Evolutionary conservation across 2,329 filamentous ascomycete species (phyloP).

Genomic region (Hymenoscyphus scutula): DNA sequence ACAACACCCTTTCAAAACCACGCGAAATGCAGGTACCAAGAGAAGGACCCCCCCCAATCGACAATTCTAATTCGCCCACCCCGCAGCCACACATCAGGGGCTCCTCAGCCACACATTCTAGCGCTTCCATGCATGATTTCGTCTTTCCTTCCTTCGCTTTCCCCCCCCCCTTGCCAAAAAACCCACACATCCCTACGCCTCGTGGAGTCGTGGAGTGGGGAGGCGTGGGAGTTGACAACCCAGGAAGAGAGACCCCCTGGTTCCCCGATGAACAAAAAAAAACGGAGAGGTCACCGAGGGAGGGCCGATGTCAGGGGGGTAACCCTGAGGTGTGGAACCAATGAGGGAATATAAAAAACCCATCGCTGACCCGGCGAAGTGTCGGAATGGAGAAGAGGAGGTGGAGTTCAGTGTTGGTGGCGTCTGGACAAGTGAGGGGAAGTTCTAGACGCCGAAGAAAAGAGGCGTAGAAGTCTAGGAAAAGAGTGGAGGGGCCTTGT

Average conservation of each 20-base stretch:
- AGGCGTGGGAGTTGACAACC: background rate
- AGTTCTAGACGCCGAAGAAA: background rate
- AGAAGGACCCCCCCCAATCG: background rate
- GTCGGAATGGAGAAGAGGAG: background rate
- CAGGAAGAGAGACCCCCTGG: background rate
- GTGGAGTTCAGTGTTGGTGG: too few relatives aligned
- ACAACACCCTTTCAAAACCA: background rate
- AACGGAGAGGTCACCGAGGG: background rate
- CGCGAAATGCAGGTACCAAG: background rate
- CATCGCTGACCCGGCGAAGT: background rate
- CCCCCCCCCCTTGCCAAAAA: too few relatives aligned
- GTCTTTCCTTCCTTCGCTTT: background rate
- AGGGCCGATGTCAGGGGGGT: background rate
- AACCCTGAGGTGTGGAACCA: too few relatives aligned
- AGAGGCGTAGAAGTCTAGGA: background rate
- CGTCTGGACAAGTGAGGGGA: constrained; percentile 1
- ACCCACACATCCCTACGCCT: background rate
- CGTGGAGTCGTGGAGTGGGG: background rate
- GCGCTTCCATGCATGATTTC: background rate
- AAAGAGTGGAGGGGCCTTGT: too few relatives aligned
- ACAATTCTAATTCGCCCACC: background rate
- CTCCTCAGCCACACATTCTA: background rate
- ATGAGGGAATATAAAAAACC: too few relatives aligned
- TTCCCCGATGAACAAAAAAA: background rate
- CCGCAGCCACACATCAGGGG: background rate